A percentile compares a stretch with the other conserved stretches of the same genome.
Evolutionary conservation across 2,329 filamentous ascomycete genomes (phyloP).

Genomic region (Xylariales sp.): DNA sequence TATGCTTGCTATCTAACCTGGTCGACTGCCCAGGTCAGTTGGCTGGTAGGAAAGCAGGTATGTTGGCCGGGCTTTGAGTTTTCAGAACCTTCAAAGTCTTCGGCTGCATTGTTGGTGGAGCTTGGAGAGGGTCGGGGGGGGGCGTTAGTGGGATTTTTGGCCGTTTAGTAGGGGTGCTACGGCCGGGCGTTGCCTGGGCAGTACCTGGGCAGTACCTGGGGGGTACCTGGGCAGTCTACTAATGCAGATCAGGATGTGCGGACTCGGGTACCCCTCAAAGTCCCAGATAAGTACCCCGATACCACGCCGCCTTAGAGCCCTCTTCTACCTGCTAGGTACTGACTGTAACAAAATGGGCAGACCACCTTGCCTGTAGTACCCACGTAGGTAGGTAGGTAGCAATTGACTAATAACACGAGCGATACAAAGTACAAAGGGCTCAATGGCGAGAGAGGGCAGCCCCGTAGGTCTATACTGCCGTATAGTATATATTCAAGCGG

Average conservation of each 20-base stretch:
- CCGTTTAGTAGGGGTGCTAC: neutral
- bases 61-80: neutral
- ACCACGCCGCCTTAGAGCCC: conserved; percentile 1
- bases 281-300: conserved; percentile 9
- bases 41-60: neutral
- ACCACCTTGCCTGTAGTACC: neutral
- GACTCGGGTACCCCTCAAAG: conserved; percentile 10
- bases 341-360: no score
- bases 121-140: conserved; percentile 3
- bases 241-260: no score
- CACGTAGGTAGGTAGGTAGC: neutral
- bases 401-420: conserved; percentile 30
- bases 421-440: neutral
- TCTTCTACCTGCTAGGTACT: no score
- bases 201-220: neutral
- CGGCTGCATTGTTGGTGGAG: conserved; percentile 15
- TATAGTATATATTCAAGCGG: no score
- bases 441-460: neutral
- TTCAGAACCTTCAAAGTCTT: conserved; percentile 8
- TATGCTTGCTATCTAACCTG: neutral
- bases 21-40: neutral
- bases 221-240: neutral
- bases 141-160: conserved; percentile 22
- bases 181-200: no score
- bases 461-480: no score